Base-by-base conservation (phyloP, 1,139 yeast genomes). In the Fermentozyma sake region DNA sequence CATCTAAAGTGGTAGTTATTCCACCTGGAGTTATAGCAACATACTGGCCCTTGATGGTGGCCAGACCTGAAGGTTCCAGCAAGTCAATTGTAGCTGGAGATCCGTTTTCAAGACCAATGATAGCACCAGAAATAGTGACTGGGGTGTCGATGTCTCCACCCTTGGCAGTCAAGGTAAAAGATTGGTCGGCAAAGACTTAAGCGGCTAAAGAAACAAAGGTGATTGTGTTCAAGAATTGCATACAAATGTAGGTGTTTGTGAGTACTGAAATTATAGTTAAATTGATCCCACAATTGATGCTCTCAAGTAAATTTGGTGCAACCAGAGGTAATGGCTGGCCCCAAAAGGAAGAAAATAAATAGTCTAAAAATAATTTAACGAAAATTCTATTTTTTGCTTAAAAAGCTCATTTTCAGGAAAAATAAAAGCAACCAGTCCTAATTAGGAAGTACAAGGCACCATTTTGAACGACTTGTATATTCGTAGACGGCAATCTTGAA, bases 1-100 rank as follows among this genome's bases (percentile, higher is more conserved):
- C 29, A 20, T 32, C 30, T 13, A 33, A 24, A 23, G 30, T 28
- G 25, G 40, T 32, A 19, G 29, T 19, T 22, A 44, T 16, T 24
- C 46, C 48, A 4, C 29, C 34, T 4, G 46, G 41, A 23, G 37
- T 23, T 15, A 46, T 31, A 14, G 30, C 28, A 22, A 55, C 40
- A 31, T 46, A 44, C 28, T 44, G 25, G 15, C 50, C 56, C 23
- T 35, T 44, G 24, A 44, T 42, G 14, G 35, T 23, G 22, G 54
- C 39, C 40, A 38, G 52, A 12, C 62, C 63, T 32, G 51, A 40
- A 25, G 65, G 63, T 32, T 56, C 57, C 26, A 44, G 40, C 41
- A 59, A 56, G 32, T 34, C 32, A 35, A 56, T 43, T 24, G 43
- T 31, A 22, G 46, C 48, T 19, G 46, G 30, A 6, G 23, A 31